Evolutionary conservation across 805 yeast species (phyloP).

Genomic region (Myxozyma neglecta): DNA sequence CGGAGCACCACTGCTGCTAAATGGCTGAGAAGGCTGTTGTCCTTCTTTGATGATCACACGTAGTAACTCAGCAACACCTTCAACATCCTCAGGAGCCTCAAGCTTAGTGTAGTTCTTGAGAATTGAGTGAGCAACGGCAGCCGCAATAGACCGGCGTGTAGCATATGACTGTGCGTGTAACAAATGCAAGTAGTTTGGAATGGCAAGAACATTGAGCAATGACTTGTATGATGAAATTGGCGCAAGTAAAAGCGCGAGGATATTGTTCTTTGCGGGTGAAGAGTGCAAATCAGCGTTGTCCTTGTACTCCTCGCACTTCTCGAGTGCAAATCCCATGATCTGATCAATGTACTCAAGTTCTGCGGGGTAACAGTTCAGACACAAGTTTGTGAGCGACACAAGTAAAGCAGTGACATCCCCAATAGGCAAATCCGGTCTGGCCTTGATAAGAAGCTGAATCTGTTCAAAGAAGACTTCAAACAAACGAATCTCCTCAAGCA

Average conservation of each 20-base stretch:
- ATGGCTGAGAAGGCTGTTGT: slow-evolving; percentile 33
- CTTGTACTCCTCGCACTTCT: slow-evolving; percentile 38
- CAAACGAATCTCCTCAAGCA: slow-evolving; percentile 41
- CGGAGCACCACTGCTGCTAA: slow-evolving; percentile 29
- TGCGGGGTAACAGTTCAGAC: slow-evolving; percentile 65
- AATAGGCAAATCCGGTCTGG: slow-evolving; percentile 65
- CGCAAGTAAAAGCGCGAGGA: slow-evolving; percentile 39
- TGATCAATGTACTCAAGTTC: slow-evolving; percentile 60
- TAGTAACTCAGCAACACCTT: slow-evolving; percentile 60
- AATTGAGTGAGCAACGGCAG: slow-evolving; percentile 60
- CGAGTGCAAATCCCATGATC: slow-evolving; percentile 51
- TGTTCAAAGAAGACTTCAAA: slow-evolving; percentile 70
- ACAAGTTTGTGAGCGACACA: slow-evolving; percentile 63
- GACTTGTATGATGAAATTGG: slow-evolving; percentile 40
- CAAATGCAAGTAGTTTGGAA: slow-evolving; percentile 55
- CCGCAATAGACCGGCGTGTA: slow-evolving; percentile 59
- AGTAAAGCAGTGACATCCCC: slow-evolving; percentile 65
- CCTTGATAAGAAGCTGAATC: slow-evolving; percentile 53
- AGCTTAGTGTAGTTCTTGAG: slow-evolving; percentile 45
- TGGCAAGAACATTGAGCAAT: slow-evolving; percentile 39
- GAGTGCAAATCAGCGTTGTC: slow-evolving; percentile 33
- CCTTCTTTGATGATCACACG: slow-evolving; percentile 52
- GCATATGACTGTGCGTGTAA: slow-evolving; percentile 52
- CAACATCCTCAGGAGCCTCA: slow-evolving; percentile 51
- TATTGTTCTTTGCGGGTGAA: slow-evolving; percentile 36